Percentiles rank a stretch among this genome's conserved stretches.
Evolutionary conservation across 177 flowering plant species (phyloP).

Genomic region (Vitis hybrid): DNA sequence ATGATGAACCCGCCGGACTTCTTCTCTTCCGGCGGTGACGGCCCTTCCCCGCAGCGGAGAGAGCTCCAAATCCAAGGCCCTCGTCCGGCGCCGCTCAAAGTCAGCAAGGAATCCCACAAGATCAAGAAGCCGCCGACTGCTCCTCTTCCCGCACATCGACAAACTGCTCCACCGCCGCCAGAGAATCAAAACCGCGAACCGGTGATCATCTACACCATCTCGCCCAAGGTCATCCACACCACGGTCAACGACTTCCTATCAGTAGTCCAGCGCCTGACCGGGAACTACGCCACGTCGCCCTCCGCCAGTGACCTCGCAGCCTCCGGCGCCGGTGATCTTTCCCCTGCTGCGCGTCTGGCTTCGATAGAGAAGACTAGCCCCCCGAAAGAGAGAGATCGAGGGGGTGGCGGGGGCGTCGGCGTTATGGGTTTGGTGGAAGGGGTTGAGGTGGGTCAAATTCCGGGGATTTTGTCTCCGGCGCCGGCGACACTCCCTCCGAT

Average conservation of each 20-base stretch:
- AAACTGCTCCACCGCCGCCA: slow-evolving; percentile 9
- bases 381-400: slow-evolving; percentile 17
- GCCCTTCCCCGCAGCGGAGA: slow-evolving; percentile 23
- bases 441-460: slow-evolving; percentile 29
- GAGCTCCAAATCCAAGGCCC: slow-evolving; percentile 60
- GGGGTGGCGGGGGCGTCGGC: neutral
- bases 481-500: slow-evolving; percentile 47
- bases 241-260: slow-evolving; percentile 43
- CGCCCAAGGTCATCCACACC: slow-evolving; percentile 64
- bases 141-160: slow-evolving; percentile 9
- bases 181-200: slow-evolving; percentile 25
- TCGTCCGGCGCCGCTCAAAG: slow-evolving; percentile 50
- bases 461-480: slow-evolving; percentile 61
- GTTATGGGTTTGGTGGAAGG: slow-evolving; percentile 10
- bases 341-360: slow-evolving; percentile 69
- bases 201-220: slow-evolving; percentile 63
- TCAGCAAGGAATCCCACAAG: slow-evolving; percentile 56
- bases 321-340: slow-evolving; percentile 28
- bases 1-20: slow-evolving; percentile 25
- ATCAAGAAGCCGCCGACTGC: slow-evolving; percentile 54
- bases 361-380: slow-evolving; percentile 50
- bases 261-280: slow-evolving; percentile 66
- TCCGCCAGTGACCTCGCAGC: slow-evolving; percentile 16
- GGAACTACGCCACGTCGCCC: slow-evolving; percentile 15
- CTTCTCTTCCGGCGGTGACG: slow-evolving; percentile 15